Evolutionary conservation across 1,284 basidiomycete species (phyloP).

Genomic region (Melampsora abietis-canadensis): DNA sequence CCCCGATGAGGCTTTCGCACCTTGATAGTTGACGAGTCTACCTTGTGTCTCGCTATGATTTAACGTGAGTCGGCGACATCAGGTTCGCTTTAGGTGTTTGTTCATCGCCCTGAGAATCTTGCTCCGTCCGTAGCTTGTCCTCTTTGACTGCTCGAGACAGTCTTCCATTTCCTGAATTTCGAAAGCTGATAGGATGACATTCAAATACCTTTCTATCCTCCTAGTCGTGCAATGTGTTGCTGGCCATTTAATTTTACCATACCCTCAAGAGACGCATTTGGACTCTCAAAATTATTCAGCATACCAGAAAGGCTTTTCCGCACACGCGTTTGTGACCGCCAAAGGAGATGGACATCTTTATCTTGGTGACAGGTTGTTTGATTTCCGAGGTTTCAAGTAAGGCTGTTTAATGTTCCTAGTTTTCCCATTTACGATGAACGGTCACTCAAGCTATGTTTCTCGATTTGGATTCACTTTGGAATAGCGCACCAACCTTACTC

Average conservation of each 20-base stretch:
- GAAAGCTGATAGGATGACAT: no score
- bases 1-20: background rate
- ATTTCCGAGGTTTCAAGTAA: slow-evolving; percentile 41
- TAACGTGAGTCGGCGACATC: no score
- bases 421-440: background rate
- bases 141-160: no score
- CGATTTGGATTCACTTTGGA: background rate
- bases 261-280: no score
- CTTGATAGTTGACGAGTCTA: background rate
- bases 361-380: slow-evolving; percentile 26
- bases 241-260: no score
- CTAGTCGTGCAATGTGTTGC: no score
- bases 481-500: slow-evolving; percentile 16
- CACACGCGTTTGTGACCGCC: slow-evolving; percentile 22
- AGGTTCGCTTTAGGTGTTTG: background rate
- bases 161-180: no score
- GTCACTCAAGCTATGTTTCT: background rate
- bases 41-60: no score
- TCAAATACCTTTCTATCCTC: no score
- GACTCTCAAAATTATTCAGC: background rate
- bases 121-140: no score
- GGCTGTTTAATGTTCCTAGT: background rate
- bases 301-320: background rate
- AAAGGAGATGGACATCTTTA: slow-evolving; percentile 35
- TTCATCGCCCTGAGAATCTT: background rate